phyloP scores from a whole-genome alignment of 768 basidiomycete genomes.

The Lentinula aciculospora region DNA sequence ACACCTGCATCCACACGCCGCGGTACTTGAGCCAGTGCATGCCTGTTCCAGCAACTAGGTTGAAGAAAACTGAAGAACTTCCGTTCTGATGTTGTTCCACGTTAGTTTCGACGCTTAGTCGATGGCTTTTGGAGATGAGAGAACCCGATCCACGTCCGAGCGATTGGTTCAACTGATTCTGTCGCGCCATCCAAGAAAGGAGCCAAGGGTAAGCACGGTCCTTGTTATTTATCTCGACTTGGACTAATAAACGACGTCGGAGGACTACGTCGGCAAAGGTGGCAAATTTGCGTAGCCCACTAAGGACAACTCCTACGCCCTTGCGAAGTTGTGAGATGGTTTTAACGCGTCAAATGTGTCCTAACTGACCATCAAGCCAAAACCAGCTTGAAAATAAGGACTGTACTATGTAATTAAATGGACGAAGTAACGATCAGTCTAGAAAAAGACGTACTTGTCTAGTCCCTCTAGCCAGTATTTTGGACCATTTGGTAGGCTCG shows the following conservation, averaged over 20 bases:
- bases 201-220: slow-evolving; percentile 97
- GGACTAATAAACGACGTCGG: slow-evolving; percentile 86
- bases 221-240: slow-evolving; percentile 93
- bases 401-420: slow-evolving; percentile 34
- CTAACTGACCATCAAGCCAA: slow-evolving; percentile 82
- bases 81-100: slow-evolving; percentile 89
- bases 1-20: slow-evolving; percentile 94
- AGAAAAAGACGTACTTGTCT: slow-evolving; percentile 55
- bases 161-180: slow-evolving; percentile 28
- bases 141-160: slow-evolving; percentile 30
- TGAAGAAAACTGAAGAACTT: slow-evolving; percentile 83
- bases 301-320: slow-evolving; percentile 88
- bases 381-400: slow-evolving; percentile 97
- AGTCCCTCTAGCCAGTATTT: background rate
- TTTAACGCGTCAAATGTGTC: background rate
- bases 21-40: slow-evolving; percentile 88
- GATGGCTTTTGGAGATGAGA: slow-evolving; percentile 60
- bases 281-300: slow-evolving; percentile 64
- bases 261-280: slow-evolving; percentile 69
- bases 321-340: slow-evolving; percentile 24
- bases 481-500: background rate
- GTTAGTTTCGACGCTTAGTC: slow-evolving; percentile 90
- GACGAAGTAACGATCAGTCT: slow-evolving; percentile 4
- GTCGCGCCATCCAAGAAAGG: slow-evolving; percentile 89
- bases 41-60: slow-evolving; percentile 93